A percentile compares a stretch with the other conserved stretches of the same genome.
phyloP scores from a whole-genome alignment of 2,329 filamentous ascomycete species.

The Sarocladiaceae sp. region DNA sequence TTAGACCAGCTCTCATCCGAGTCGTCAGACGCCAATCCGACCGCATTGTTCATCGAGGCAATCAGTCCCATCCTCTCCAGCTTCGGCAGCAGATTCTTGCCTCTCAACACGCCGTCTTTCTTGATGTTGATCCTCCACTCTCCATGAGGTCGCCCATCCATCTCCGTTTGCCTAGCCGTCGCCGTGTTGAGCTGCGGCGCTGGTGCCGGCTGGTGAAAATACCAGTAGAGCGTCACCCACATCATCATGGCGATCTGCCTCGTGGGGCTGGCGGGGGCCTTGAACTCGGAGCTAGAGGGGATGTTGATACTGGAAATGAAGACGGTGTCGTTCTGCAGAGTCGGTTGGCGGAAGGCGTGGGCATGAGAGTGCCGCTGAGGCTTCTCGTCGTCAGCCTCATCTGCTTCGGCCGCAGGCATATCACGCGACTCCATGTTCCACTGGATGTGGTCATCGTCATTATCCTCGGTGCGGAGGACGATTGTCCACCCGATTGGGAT shows the following conservation, averaged over 20 bases:
- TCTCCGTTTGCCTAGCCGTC: conserved; percentile 58
- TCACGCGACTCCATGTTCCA: neutral
- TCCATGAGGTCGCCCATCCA: conserved; percentile 65
- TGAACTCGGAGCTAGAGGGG: conserved; percentile 73
- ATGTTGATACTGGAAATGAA: conserved; percentile 91
- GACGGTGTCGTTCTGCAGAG: conserved; percentile 69
- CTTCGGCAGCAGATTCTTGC: conserved; percentile 77
- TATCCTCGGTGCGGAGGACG: conserved; percentile 65
- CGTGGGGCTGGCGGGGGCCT: conserved; percentile 71
- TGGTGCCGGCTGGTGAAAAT: conserved; percentile 84
- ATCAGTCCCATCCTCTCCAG: conserved; percentile 90
- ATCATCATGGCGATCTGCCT: conserved; percentile 95
- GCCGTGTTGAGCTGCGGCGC: conserved; percentile 55
- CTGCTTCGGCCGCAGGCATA: conserved; percentile 13
- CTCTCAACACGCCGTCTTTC: conserved; percentile 80
- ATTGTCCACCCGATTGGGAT: conserved; percentile 89
- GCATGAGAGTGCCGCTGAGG: conserved; percentile 16
- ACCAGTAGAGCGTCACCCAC: conserved; percentile 93
- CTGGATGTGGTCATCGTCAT: conserved; percentile 10
- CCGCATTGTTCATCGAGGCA: conserved; percentile 65
- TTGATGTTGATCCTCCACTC: conserved; percentile 85
- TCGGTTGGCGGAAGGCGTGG: conserved; percentile 59
- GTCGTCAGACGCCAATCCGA: conserved; percentile 59
- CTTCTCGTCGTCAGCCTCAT: conserved; percentile 21
- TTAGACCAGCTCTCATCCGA: conserved; percentile 61